Conservation (phyloP, 768 basidiomycete genomes). For the Peribolospora baueri region DNA sequence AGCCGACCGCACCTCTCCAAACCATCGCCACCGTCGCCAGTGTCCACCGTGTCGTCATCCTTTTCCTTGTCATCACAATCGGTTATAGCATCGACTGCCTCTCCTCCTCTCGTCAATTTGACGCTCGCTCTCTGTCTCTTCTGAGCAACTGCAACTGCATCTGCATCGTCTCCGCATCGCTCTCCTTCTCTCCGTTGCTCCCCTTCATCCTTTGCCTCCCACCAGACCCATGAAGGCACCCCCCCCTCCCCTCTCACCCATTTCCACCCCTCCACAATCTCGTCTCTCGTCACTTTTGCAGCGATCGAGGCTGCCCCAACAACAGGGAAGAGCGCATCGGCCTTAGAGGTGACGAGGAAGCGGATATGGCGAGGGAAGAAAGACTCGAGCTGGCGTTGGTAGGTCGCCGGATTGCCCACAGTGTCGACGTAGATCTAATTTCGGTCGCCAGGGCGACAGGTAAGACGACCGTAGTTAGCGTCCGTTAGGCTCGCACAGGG, state of each 20-base stretch:
- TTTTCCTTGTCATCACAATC: constrained; percentile 8
- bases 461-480: neutral
- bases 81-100: too few species aligned
- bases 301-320: constrained; percentile 95
- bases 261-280: constrained; percentile 60
- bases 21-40: neutral
- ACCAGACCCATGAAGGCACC: constrained; percentile 37
- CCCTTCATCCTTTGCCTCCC: constrained; percentile 26
- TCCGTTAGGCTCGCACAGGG: neutral
- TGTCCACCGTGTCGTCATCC: neutral
- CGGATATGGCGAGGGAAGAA: constrained; percentile 49
- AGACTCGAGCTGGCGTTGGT: constrained; percentile 55
- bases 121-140: constrained; percentile 1
- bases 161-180: neutral
- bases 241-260: constrained; percentile 56
- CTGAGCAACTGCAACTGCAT: neutral
- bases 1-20: constrained; percentile 14
- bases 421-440: constrained; percentile 77
- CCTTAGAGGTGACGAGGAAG: constrained; percentile 78
- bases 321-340: constrained; percentile 87
- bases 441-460: neutral
- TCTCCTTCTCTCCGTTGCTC: neutral
- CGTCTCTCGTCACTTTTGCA: constrained; percentile 86
- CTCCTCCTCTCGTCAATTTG: too few species aligned
- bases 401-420: constrained; percentile 60